These are phyloP conservation scores for Ogataea polymorpha DNA, from an alignment of 805 yeast genomes.

Conservation along the genomic window DNA sequence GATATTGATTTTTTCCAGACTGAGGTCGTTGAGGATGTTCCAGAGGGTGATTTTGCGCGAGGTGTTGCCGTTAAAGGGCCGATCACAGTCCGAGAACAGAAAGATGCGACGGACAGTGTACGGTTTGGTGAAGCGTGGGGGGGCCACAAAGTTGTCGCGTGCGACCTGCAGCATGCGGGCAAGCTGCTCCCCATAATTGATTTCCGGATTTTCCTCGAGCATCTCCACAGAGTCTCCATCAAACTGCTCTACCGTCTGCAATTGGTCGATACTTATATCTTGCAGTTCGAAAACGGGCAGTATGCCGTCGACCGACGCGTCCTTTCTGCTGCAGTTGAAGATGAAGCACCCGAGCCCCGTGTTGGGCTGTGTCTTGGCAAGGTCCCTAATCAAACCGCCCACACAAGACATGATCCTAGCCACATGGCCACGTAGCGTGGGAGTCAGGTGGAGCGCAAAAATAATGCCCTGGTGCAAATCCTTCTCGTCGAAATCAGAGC, in stretches of 20 bases:
- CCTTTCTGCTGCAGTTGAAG: conserved; percentile 42
- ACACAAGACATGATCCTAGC: conserved; percentile 49
- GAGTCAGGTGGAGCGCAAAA: conserved; percentile 60
- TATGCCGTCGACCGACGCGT: conserved; percentile 35
- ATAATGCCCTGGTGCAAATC: conserved; percentile 62
- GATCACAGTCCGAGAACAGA: conserved; percentile 72
- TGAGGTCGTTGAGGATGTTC: conserved; percentile 57
- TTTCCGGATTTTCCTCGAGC: conserved; percentile 30
- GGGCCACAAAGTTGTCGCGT: conserved; percentile 51
- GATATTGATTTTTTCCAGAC: conserved; percentile 50
- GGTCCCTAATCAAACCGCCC: conserved; percentile 58
- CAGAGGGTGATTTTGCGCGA: conserved; percentile 46
- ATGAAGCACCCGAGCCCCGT: conserved; percentile 76
- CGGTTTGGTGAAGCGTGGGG: conserved; percentile 37
- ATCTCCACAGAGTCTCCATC: conserved; percentile 24
- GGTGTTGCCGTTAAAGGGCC: conserved; percentile 50
- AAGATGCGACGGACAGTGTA: conserved; percentile 60
- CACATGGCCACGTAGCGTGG: conserved; percentile 41
- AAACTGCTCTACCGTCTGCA: conserved; percentile 48
- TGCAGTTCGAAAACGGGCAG: conserved; percentile 48
- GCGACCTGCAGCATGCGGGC: conserved; percentile 46
- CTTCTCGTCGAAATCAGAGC: conserved; percentile 26
- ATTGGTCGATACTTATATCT: conserved; percentile 53
- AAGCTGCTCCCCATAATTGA: conserved; percentile 33
- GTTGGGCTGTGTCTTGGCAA: conserved; percentile 60